These are phyloP conservation scores for Ceratobasidium sp. DNA, from an alignment of 1,284 basidiomycete genomes.

Conservation along the genomic window DNA sequence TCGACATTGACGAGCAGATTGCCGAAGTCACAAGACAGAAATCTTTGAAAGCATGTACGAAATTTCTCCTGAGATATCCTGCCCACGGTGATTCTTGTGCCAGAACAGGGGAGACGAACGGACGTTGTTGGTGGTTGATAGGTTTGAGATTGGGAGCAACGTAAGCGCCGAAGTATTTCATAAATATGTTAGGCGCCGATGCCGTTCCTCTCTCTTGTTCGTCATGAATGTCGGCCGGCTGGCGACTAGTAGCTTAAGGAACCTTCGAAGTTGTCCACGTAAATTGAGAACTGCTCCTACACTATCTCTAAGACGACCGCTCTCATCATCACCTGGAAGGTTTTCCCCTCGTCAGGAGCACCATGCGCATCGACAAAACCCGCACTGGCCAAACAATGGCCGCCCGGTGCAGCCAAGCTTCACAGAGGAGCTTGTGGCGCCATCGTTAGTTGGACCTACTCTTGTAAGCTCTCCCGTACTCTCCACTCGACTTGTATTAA, in stretches of 20 bases:
- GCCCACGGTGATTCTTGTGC: background rate
- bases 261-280: background rate
- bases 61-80: background rate
- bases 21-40: background rate
- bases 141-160: background rate
- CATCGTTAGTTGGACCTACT: conserved; percentile 17
- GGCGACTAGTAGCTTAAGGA: background rate
- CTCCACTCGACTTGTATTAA: background rate
- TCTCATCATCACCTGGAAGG: background rate
- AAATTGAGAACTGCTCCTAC: background rate
- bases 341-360: conserved; percentile 19
- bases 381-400: background rate
- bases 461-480: background rate
- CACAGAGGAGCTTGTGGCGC: conserved; percentile 16
- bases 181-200: background rate
- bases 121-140: background rate
- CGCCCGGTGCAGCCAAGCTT: conserved; percentile 15
- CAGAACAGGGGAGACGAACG: background rate
- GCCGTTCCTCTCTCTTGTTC: background rate
- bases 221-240: conserved; percentile 6
- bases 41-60: background rate
- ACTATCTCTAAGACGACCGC: background rate
- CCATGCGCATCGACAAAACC: conserved; percentile 30
- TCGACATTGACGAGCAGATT: background rate
- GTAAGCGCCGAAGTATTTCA: background rate